Base-by-base conservation (phyloP, 2,329 filamentous ascomycete species). In the Xylariomycetidae sp. region DNA sequence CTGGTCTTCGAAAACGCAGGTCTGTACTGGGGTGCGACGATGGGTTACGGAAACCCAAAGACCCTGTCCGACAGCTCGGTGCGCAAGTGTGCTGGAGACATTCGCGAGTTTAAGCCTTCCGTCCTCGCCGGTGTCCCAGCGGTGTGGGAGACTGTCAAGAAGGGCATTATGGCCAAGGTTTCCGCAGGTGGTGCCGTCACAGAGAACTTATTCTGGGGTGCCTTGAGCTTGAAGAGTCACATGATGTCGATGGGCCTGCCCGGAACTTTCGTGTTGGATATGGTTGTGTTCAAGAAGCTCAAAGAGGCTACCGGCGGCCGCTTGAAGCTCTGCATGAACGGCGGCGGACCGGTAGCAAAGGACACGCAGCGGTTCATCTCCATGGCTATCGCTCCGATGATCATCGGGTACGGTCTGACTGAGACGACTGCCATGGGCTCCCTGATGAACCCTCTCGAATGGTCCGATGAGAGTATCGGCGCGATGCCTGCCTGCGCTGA, bases 121-220 rank as follows among this genome's bases (percentile, higher is more conserved):
- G 75, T 94, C 48, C 69, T 94, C 41, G 82, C 93, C 32, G 87
- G 87, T 57, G 87, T 94, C 4, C 87, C 87, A 3, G 85, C 86
- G 19, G 86, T 94, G 4, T 94, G 85, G 82, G 87, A 94, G 62
- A 83, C 82, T 4, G 82, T 94, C 41, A 93, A 92, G 74, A 94
- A 94, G 67, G 87, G 87, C 41, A 86, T 94, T 49, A 64, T 88
- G 38, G 68, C 68, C 56, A 88, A 89, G 65, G 78, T 93, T 36
- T 74, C 81, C 56, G 73, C 77, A 44, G 73, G 79, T 51, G 80
- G 76, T 52, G 64, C 74, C 12, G 43, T 94, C 20, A 72, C 81
- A 32, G 80, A 74, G 59, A 83, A 82, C 45, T 65, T 94, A 54
- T 94, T 94, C 70, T 77, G 73, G 74, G 67, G 65, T 29, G 70